Conservation (phyloP, 139 green algal species). For the Chlorella sp. region DNA sequence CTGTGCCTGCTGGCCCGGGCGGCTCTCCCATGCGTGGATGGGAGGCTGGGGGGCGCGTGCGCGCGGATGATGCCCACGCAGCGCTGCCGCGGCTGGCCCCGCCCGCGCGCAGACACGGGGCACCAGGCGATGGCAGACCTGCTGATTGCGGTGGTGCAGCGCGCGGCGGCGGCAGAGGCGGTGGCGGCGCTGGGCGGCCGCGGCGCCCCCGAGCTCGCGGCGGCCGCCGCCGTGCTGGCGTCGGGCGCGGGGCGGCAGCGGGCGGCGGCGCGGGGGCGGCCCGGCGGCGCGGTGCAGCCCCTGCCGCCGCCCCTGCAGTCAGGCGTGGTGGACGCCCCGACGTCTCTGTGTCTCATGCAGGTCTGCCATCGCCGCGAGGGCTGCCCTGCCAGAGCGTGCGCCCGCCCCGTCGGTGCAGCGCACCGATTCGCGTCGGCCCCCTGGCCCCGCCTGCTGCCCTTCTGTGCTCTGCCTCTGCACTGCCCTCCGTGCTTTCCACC, state of each 20-base stretch:
- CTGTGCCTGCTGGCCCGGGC: background rate
- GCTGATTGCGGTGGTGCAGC: conserved; percentile 4
- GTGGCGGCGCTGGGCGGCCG: background rate
- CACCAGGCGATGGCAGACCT: conserved; percentile 12
- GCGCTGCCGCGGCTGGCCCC: background rate
- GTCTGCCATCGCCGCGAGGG: background rate
- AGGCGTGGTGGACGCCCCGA: background rate
- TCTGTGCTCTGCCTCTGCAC: background rate
- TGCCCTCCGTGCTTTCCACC: background rate
- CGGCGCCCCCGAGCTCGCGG: background rate
- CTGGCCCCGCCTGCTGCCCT: background rate
- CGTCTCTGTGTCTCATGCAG: conserved; percentile 10
- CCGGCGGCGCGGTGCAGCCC: background rate
- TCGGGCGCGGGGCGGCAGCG: no score
- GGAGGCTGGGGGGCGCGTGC: background rate
- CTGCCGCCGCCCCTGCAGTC: conserved; percentile 12
- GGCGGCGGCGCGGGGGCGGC: no score
- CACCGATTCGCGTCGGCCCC: background rate
- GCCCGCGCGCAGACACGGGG: background rate
- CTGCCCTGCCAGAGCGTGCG: background rate
- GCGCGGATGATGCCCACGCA: background rate
- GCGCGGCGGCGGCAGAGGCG: background rate
- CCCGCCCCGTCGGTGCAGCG: background rate
- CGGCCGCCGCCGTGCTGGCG: background rate
- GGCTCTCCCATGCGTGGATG: background rate